Evolutionary conservation across 2,329 filamentous ascomycete genomes (phyloP).

Genomic region (Fusarium fujikuroi): DNA sequence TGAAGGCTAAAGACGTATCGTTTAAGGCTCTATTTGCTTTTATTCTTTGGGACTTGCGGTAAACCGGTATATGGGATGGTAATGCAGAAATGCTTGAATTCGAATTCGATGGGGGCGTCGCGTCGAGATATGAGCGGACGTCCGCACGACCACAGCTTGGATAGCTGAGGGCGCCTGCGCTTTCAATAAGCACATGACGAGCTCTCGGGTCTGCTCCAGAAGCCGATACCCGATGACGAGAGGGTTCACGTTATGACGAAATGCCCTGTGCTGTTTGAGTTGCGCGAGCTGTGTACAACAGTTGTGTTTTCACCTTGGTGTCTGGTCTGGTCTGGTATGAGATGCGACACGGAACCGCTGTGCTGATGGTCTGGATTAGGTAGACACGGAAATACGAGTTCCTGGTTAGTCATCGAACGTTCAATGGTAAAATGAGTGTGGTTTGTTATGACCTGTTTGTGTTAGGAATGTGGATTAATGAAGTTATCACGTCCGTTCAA

Average conservation of each 20-base stretch:
- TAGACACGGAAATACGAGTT: conserved; percentile 45
- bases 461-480: conserved; percentile 17
- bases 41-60: conserved; percentile 40
- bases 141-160: conserved; percentile 41
- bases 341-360: conserved; percentile 39
- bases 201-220: conserved; percentile 23
- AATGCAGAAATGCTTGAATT: conserved; percentile 46
- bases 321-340: conserved; percentile 28
- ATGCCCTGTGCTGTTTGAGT: conserved; percentile 32
- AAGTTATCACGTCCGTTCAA: conserved; percentile 9
- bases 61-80: conserved; percentile 43
- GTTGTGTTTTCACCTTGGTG: conserved; percentile 36
- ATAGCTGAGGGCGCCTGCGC: conserved; percentile 40
- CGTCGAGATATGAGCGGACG: conserved; percentile 35
- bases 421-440: conserved; percentile 4
- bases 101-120: conserved; percentile 41
- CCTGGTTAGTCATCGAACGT: conserved; percentile 30
- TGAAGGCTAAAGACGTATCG: conserved; percentile 52
- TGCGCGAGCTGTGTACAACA: conserved; percentile 44
- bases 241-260: conserved; percentile 22
- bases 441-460: conserved; percentile 5
- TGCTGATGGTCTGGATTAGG: conserved; percentile 46
- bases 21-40: conserved; percentile 36
- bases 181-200: conserved; percentile 33
- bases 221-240: conserved; percentile 19